phyloP scores from a whole-genome alignment of 2,329 filamentous ascomycete genomes.

The Penicillium olsonii region DNA sequence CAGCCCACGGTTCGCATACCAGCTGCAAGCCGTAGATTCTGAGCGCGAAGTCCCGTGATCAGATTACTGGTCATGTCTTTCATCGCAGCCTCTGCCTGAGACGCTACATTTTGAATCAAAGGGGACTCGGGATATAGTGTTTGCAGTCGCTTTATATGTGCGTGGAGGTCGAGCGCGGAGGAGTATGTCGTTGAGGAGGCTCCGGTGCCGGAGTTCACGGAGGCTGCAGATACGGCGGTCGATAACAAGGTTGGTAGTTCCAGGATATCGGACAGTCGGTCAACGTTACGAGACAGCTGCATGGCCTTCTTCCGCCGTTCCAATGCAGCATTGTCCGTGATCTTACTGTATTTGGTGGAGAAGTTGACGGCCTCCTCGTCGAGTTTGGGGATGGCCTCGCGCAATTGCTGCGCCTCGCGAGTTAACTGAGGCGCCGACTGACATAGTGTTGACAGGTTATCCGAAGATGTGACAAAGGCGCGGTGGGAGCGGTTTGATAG shows the following conservation, averaged over 20 bases:
- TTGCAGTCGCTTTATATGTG: constrained; percentile 86
- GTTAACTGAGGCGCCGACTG: constrained; percentile 71
- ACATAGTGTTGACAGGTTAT: constrained; percentile 72
- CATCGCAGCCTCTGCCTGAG: constrained; percentile 83
- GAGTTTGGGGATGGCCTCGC: constrained; percentile 72
- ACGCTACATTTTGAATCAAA: constrained; percentile 70
- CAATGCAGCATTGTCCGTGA: constrained; percentile 67
- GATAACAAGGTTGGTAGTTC: constrained; percentile 84
- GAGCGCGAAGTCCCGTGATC: constrained; percentile 72
- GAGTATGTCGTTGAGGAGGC: constrained; percentile 71
- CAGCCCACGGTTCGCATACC: constrained; percentile 90
- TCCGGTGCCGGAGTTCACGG: constrained; percentile 39
- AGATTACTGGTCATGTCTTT: constrained; percentile 84
- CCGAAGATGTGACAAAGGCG: constrained; percentile 76
- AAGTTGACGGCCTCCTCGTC: constrained; percentile 79
- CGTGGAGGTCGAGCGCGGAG: constrained; percentile 84
- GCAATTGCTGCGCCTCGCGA: constrained; percentile 66
- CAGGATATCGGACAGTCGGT: constrained; percentile 85
- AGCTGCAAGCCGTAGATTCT: constrained; percentile 80
- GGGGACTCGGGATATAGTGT: constrained; percentile 78
- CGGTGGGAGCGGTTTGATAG: constrained; percentile 89
- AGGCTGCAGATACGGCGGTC: constrained; percentile 61
- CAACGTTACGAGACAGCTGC: constrained; percentile 80
- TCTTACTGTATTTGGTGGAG: constrained; percentile 78
- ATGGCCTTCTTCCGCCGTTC: constrained; percentile 76